These are phyloP conservation scores for Podospora conica DNA, from an alignment of 495 filamentous ascomycete species.

Conservation along the genomic window DNA sequence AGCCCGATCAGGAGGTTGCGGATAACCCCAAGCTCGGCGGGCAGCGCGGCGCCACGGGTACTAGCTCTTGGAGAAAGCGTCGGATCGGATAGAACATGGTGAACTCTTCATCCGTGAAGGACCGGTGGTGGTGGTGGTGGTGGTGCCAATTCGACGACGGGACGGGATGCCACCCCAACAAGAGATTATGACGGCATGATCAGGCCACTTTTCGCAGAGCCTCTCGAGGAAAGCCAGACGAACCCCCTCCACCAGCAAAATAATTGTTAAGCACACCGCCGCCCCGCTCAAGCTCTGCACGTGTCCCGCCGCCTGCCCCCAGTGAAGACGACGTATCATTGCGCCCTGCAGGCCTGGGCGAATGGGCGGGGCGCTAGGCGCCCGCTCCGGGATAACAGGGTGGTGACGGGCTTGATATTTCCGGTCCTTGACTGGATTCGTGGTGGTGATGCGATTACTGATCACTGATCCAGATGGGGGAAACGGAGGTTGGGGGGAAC, in stretches of 20 bases:
- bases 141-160: background rate
- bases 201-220: conserved; percentile 17
- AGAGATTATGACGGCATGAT: conserved; percentile 20
- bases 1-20: background rate
- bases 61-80: background rate
- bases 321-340: background rate
- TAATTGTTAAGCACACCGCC: conserved; percentile 23
- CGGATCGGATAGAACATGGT: background rate
- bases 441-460: background rate
- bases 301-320: background rate
- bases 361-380: background rate
- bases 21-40: background rate
- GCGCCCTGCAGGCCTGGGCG: background rate
- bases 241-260: background rate
- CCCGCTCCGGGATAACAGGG: background rate
- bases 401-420: background rate
- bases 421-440: background rate
- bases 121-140: background rate
- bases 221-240: background rate
- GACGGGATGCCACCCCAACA: background rate
- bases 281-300: conserved; percentile 2
- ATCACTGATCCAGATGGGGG: background rate
- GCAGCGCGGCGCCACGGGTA: background rate
- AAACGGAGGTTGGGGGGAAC: background rate
- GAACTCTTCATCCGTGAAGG: background rate